Percentiles rank a stretch among this genome's conserved stretches.
These are phyloP conservation scores for Cladorrhinum sp. DNA, from an alignment of 2,329 filamentous ascomycete genomes.

Conservation along the genomic window DNA sequence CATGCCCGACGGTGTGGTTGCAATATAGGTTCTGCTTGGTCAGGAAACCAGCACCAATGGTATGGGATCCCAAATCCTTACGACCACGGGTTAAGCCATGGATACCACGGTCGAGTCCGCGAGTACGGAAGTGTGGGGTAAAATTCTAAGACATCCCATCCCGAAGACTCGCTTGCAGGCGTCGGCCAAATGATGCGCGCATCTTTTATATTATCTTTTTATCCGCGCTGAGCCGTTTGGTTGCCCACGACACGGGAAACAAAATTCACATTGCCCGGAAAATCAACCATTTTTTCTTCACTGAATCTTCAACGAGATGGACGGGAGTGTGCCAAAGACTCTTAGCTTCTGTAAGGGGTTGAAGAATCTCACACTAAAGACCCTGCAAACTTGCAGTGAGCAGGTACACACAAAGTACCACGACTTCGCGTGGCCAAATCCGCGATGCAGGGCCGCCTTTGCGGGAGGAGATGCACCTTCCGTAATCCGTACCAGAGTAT, in stretches of 20 bases:
- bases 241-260: not conserved
- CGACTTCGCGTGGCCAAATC: not conserved
- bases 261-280: not conserved
- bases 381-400: not conserved
- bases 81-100: slow-evolving; percentile 13
- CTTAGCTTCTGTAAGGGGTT: not conserved
- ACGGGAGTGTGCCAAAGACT: not conserved
- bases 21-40: slow-evolving; percentile 22
- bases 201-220: slow-evolving; percentile 6
- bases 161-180: slow-evolving; percentile 9
- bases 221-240: slow-evolving; percentile 14
- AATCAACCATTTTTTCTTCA: not conserved
- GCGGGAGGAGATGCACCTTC: slow-evolving; percentile 12
- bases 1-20: slow-evolving; percentile 24
- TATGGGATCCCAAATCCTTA: slow-evolving; percentile 13
- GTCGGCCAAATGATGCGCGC: slow-evolving; percentile 4
- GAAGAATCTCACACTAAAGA: not conserved
- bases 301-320: not conserved
- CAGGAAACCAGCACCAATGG: slow-evolving; percentile 19
- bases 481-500: not conserved
- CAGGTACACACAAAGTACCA: not conserved
- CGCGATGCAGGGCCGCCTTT: slow-evolving; percentile 20
- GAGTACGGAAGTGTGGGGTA: slow-evolving; percentile 25
- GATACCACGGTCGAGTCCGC: slow-evolving; percentile 18
- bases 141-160: slow-evolving; percentile 15